Conservation (phyloP, 2,329 filamentous ascomycete genomes). For the Xylariaceae sp. region DNA sequence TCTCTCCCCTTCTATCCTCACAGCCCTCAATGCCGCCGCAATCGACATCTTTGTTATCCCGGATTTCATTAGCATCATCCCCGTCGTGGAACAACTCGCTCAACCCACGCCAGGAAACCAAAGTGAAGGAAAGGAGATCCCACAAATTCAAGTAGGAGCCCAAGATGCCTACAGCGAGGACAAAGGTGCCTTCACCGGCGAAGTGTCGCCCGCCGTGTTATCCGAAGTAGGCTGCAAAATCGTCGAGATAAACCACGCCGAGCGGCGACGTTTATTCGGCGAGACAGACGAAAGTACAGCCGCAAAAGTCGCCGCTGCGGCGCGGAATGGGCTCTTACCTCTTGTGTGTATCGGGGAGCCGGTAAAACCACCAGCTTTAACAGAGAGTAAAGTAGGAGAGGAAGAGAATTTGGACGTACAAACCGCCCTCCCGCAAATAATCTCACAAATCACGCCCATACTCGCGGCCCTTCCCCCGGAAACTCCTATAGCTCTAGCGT, state of each 20-base stretch:
- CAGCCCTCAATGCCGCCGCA: conserved; percentile 22
- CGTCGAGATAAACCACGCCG: conserved; percentile 78
- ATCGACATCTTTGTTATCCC: conserved; percentile 66
- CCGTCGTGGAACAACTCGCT: conserved; percentile 46
- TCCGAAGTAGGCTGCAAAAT: conserved; percentile 64
- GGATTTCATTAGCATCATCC: conserved; percentile 67
- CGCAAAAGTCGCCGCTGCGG: conserved; percentile 65
- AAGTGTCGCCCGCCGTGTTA: conserved; percentile 67
- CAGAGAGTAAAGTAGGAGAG: conserved; percentile 33
- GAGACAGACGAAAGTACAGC: conserved; percentile 69
- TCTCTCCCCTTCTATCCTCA: conserved; percentile 27
- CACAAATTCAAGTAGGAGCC: conserved; percentile 68
- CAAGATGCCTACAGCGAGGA: conserved; percentile 72
- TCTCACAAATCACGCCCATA: conserved; percentile 60
- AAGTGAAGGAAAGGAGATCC: too few relatives aligned
- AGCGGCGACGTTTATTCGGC: conserved; percentile 66
- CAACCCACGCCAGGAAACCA: conserved; percentile 39
- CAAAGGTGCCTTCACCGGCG: conserved; percentile 71
- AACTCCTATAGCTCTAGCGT: conserved; percentile 72
- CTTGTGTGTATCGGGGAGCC: conserved; percentile 78
- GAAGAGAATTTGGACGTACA: conserved; percentile 40
- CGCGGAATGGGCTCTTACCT: conserved; percentile 67
- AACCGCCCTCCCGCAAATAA: conserved; percentile 63
- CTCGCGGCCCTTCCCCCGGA: conserved; percentile 56
- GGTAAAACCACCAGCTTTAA: conserved; percentile 31